Evolutionary conservation across 495 filamentous ascomycete genomes (phyloP).

Genomic region (Tuber brumale): DNA sequence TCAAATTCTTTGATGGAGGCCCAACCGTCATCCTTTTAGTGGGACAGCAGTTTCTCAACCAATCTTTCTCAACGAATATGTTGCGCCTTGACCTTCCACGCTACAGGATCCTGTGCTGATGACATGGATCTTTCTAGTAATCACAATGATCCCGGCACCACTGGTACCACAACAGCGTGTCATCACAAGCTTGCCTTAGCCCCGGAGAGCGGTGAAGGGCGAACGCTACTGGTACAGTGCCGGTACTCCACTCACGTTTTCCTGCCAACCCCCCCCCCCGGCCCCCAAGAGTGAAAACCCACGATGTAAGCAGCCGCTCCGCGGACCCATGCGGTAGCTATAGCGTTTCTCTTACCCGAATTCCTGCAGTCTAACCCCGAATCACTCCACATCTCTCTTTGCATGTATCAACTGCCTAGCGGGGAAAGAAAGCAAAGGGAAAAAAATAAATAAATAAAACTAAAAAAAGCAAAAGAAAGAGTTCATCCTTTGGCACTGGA

Average conservation of each 20-base stretch:
- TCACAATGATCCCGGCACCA: not conserved
- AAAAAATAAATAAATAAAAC: not conserved
- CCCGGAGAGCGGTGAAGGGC: not conserved
- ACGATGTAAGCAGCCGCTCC: not conserved
- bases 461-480: not conserved
- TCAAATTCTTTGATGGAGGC: not conserved
- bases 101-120: not conserved
- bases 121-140: not conserved
- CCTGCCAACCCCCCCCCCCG: not conserved
- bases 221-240: not conserved
- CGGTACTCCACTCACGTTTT: not conserved
- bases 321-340: not conserved
- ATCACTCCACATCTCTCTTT: not conserved
- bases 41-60: not conserved
- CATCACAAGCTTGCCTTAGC: not conserved
- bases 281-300: not conserved
- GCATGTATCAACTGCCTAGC: not conserved
- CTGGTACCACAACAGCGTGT: not conserved
- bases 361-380: not conserved
- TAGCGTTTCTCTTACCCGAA: not conserved
- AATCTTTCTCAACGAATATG: not conserved
- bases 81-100: not conserved
- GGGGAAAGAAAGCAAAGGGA: not conserved
- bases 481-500: not conserved
- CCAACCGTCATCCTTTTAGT: not conserved